Evolutionary conservation across 768 basidiomycete genomes (phyloP), one percentile per base, ranked within the genome.

Genomic region (Agrocybe praecox): DNA sequence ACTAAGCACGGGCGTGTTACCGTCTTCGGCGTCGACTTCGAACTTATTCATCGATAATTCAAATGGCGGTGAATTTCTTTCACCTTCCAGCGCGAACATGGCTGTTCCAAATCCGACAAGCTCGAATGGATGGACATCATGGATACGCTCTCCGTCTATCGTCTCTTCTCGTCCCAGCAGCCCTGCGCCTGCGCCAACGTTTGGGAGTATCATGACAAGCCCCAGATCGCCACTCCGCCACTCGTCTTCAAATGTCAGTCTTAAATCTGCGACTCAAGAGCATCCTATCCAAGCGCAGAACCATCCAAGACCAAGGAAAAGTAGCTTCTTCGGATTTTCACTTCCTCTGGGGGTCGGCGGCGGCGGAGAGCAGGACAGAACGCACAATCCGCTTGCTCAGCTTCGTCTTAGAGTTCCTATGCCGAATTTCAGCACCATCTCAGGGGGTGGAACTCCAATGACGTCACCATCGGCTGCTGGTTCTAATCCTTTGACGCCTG

Each of bases 131-230:
- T 89, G 89, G 87, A 77, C 86, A 7, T 78, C 84, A 0, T 81
- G 82, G 68, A 76, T 89, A 24, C 72, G 85, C 21, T 57, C 75
- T 1, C 63, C 74, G 1, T 65, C 78, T 1, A 74, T 29, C 9
- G 26, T 29, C 5, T 29, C 26, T 9, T 29, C 26, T 4, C 26
- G 74, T 40, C 75, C 78, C 43, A 69, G 72, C 34, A 82, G 71
- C 60, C 78, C 78, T 42, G 66, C 65, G 8, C 54, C 53, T 65
- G 67, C 68, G 14, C 80, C 80, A n/a, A 90, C 87, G 26, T 91
- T 91, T 64, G 89, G 89, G 12, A 74, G 81, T 32, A 80, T 89
- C 36, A 88, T 91, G 80, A 88, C 87, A 1, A 81, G 79, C 11
- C 87, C 87, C 2, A 75, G 81, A 40, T 40, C 36, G 14, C 36